Conservation (phyloP, 805 yeast genomes). For the Myxozyma mucilagina region DNA sequence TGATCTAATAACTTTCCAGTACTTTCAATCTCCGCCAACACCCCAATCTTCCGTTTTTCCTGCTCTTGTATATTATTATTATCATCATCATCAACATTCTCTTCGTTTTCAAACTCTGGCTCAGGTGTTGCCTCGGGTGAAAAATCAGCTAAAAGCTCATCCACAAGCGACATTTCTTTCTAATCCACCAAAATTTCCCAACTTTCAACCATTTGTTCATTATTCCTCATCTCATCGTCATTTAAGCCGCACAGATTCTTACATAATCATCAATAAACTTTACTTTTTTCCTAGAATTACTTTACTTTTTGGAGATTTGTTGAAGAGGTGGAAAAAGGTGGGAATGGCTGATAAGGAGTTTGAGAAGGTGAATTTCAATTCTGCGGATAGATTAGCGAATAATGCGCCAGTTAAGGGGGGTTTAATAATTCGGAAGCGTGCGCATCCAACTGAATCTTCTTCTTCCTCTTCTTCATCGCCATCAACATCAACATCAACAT, state of each 20-base stretch:
- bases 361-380: conserved; percentile 15
- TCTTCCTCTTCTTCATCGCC: not conserved
- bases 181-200: not conserved
- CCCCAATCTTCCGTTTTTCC: conserved; percentile 6
- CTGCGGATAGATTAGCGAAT: conserved; percentile 22
- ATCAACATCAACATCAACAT: too few species aligned
- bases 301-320: not conserved
- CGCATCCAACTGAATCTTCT: not conserved
- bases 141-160: conserved; percentile 45
- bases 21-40: conserved; percentile 20
- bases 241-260: not conserved
- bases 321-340: not conserved
- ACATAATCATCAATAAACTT: too few species aligned
- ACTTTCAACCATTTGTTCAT: not conserved
- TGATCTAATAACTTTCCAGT: conserved; percentile 18
- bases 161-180: conserved; percentile 42
- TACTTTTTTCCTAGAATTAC: too few species aligned
- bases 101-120: conserved; percentile 31
- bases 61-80: conserved; percentile 6
- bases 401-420: conserved; percentile 13
- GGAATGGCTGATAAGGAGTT: not conserved
- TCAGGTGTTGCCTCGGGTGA: conserved; percentile 25
- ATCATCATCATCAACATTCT: not conserved
- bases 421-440: conserved; percentile 11
- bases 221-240: not conserved